Conservation (phyloP, 306 rosid species). For the Lotus japonicus region DNA sequence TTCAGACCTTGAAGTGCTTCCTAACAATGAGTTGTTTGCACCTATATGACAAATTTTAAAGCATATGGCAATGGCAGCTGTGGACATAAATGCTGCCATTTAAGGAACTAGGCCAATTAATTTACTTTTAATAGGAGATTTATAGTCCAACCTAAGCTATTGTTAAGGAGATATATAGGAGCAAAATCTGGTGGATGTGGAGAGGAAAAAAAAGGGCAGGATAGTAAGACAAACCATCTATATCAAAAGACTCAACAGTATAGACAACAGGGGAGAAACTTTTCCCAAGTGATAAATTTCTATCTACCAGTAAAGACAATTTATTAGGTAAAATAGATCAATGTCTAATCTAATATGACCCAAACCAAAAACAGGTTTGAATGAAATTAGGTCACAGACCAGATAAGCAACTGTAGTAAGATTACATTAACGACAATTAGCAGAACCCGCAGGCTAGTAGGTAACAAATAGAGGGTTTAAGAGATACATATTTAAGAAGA, state of each 20-base stretch:
- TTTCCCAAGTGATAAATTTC: not conserved
- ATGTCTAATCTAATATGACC: not conserved
- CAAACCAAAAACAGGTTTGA: not conserved
- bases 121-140: constrained; percentile 6
- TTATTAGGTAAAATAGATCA: not conserved
- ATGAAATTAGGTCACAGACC: not conserved
- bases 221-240: not conserved
- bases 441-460: constrained; percentile 6
- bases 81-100: not conserved
- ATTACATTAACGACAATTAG: not conserved
- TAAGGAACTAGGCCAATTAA: not conserved
- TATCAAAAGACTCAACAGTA: not conserved
- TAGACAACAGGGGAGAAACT: not conserved
- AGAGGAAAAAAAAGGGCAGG: not conserved
- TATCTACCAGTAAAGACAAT: not conserved
- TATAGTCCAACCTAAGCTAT: constrained; percentile 6
- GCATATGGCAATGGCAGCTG: constrained; percentile 1
- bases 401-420: constrained; percentile 6
- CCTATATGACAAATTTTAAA: not conserved
- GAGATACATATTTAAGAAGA: not conserved
- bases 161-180: constrained; percentile 3
- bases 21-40: not conserved
- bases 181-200: not conserved
- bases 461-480: not conserved
- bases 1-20: not conserved